A percentile compares a stretch with the other conserved stretches of the same genome.
These are phyloP conservation scores for Fraxinus ornus DNA, from an alignment of 305 asterid species.

Conservation along the genomic window DNA sequence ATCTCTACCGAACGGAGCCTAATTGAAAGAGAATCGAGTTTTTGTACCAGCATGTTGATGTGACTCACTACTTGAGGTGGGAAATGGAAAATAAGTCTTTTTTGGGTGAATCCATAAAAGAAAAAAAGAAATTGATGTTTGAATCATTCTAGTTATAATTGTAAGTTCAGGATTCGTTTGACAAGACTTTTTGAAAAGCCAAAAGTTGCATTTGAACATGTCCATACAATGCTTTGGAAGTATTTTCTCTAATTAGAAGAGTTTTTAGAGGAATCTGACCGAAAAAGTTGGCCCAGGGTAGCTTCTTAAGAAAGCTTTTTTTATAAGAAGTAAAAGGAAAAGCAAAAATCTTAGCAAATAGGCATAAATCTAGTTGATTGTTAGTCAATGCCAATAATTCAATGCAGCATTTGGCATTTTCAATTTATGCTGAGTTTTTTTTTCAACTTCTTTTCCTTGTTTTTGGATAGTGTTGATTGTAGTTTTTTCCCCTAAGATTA, in stretches of 20 bases:
- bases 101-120: background rate
- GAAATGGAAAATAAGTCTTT: background rate
- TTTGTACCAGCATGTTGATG: background rate
- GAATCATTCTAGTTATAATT: background rate
- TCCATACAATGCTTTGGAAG: background rate
- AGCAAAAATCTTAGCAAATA: no score
- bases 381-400: background rate
- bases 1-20: no score
- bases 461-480: background rate
- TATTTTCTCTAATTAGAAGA: no score
- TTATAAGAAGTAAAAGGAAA: no score
- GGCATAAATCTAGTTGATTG: background rate
- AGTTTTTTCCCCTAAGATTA: background rate
- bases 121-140: background rate
- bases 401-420: background rate
- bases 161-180: background rate
- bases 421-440: background rate
- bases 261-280: background rate
- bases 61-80: background rate
- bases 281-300: no score
- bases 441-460: background rate
- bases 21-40: background rate
- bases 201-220: background rate
- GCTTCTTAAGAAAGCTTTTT: no score
- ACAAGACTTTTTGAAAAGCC: background rate